Base-by-base conservation (phyloP, 2,329 filamentous ascomycete genomes). In the Beauveria australis region DNA sequence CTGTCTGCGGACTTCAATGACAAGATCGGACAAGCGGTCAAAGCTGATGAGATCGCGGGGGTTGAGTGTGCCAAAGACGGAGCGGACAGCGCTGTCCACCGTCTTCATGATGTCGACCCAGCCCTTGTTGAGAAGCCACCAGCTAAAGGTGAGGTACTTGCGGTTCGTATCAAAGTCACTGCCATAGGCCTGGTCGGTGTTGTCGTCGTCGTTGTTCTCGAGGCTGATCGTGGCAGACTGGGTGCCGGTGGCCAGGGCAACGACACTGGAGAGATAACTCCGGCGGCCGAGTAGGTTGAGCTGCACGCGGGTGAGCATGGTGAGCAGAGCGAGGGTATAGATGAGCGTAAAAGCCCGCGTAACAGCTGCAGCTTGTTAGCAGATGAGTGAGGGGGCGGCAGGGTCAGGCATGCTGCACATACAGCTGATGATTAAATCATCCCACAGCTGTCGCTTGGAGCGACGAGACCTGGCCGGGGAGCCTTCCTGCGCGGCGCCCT, bases 141-240 rank as follows among this genome's bases (percentile, higher is more conserved):
- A 99, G 75, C 91, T 96, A 73, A 97, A 96, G 46, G 92, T 95
- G 53, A 99, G 80, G 71, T 97, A 99, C 70, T 90, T 89, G 67
- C 92, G 83, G 74, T 99, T 99, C 40, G 92, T 96, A 73, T 97
- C 92, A 67, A 96, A 97, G 73, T 99, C 94, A 73, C 89, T 93
- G 49, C 92, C 92, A 70, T 95, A 92, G 4, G 86, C 83, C 67
- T 92, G 89, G 59, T 93, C 89, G 19, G 83, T 80, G 68, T 89
- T 88, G 71, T 94, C 91, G 71, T 97, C 92, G 71, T 97, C 93
- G 69, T 95, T 87, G 73, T 97, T 94, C 76, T 97, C 92, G 19
- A 97, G 81, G 67, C 83, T 92, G 71, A 99, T 99, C 48, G 86
- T 89, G 4, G 89, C 85, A 57, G 89, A 83, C 19, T 85, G 79